Percentiles rank a stretch among this genome's conserved stretches.
Evolutionary conservation across 2,329 filamentous ascomycete genomes (phyloP).

Genomic region (Hypoxylon sp.): DNA sequence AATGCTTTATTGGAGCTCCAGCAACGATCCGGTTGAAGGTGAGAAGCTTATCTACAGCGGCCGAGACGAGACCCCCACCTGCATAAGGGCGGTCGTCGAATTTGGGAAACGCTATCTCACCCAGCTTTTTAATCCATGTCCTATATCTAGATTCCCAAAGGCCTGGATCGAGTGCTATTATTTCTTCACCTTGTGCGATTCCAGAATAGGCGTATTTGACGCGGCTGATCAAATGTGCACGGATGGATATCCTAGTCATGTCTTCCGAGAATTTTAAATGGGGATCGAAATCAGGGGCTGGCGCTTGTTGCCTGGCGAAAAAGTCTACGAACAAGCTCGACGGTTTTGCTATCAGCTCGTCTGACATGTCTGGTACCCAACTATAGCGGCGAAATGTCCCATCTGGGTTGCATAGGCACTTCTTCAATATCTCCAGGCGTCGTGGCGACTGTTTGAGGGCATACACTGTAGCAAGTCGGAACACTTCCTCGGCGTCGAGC

Average conservation of each 20-base stretch:
- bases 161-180: neutral
- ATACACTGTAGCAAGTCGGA: constrained; percentile 11
- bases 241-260: constrained; percentile 2
- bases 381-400: constrained; percentile 10
- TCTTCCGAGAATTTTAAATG: constrained; percentile 8
- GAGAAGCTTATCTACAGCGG: constrained; percentile 7
- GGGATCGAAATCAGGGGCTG: constrained; percentile 11
- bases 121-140: constrained; percentile 12
- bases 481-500: constrained; percentile 10
- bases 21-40: constrained; percentile 6
- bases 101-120: constrained; percentile 3
- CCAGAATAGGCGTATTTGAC: constrained; percentile 2
- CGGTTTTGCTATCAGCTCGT: constrained; percentile 2
- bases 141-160: constrained; percentile 17
- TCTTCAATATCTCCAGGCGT: constrained; percentile 6
- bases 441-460: constrained; percentile 1
- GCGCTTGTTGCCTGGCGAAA: constrained; percentile 4
- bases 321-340: constrained; percentile 12
- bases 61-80: neutral
- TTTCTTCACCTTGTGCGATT: constrained; percentile 2
- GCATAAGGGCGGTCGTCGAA: constrained; percentile 9
- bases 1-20: constrained; percentile 11
- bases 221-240: neutral
- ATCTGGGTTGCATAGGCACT: constrained; percentile 11
- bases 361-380: constrained; percentile 16